Conservation (phyloP, 1,284 basidiomycete genomes). For the Hymenochaete sp. region DNA sequence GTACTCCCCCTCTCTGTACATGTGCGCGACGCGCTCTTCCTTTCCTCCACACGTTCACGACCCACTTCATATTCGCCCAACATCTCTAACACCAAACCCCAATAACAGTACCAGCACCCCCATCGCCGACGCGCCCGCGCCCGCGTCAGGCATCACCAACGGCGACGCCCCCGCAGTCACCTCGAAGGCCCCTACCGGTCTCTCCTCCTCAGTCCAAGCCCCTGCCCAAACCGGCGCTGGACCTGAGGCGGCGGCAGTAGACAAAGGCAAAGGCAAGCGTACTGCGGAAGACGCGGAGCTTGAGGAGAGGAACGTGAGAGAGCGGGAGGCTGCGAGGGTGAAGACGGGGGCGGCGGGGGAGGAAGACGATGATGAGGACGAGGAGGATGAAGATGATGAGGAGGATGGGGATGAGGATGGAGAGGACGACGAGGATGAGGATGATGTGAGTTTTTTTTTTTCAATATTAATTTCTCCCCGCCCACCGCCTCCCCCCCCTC, state of each 20-base stretch:
- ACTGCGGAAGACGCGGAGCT: slow-evolving; percentile 15
- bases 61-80: not conserved
- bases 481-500: not conserved
- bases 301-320: slow-evolving; percentile 7
- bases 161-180: not conserved
- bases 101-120: not conserved
- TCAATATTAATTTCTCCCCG: not conserved
- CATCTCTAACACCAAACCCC: not conserved
- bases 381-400: slow-evolving; percentile 13
- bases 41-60: no score
- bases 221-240: not conserved
- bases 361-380: slow-evolving; percentile 9
- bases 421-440: slow-evolving; percentile 14
- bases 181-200: not conserved
- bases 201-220: not conserved
- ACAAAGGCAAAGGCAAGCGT: slow-evolving; percentile 18
- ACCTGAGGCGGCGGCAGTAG: slow-evolving; percentile 1
- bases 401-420: slow-evolving; percentile 15
- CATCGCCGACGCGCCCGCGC: not conserved
- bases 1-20: no score
- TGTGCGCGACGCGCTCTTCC: no score
- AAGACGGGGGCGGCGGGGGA: slow-evolving; percentile 2
- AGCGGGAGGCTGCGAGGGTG: slow-evolving; percentile 5
- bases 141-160: not conserved
- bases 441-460: slow-evolving; percentile 4